Evolutionary conservation across 306 rosid genomes (phyloP), one percentile per base, ranked within the genome.

Genomic region (Vachellia collinsii): DNA sequence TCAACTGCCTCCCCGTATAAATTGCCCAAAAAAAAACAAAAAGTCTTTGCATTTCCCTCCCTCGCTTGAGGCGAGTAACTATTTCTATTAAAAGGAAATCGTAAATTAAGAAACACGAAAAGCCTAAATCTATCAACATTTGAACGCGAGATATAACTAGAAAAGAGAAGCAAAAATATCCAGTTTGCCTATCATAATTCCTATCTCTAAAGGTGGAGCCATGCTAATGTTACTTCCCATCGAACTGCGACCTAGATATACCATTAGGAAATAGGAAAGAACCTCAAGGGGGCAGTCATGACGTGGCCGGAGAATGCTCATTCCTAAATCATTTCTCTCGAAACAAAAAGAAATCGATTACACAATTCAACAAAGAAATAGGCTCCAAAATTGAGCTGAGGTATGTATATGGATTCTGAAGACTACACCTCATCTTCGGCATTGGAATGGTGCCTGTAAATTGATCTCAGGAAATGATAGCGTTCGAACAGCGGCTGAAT

Each of bases 351-450:
- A 11, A 42, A 4, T 39, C 1, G 23, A 73, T 22, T 46, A 74
- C 61, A 47, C 20, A 72, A 63, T 70, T 65, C 63, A 80, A 80
- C 29, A 44, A 29, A 70, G 11, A 9, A 82, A 50, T 17, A 48
- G 41, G 70, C 50, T 84, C 42, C 22, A 59, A 66, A 62, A 39
- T 16, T 11, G 79, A 74, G n/a, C 46, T 4, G 34, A 66, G 42
- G 14, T 10, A 66, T 63, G 25, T 7, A 65, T 10, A 77, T 0
- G 77, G 69, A 80, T 61, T 59, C 13, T 16, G 65, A 82, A 86
- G 81, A 83, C 65, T 39, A 79, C 42, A 96, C 99, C 99, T 96
- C 98, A 80, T 96, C 99, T 88, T 96, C 99, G 41, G 98, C 99
- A 96, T 90, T 93, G 93, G 90, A 90, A 85, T 96, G 99, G 83